Conservation (phyloP, 169 alveolate genomes). For the Cystoisospora suis region DNA sequence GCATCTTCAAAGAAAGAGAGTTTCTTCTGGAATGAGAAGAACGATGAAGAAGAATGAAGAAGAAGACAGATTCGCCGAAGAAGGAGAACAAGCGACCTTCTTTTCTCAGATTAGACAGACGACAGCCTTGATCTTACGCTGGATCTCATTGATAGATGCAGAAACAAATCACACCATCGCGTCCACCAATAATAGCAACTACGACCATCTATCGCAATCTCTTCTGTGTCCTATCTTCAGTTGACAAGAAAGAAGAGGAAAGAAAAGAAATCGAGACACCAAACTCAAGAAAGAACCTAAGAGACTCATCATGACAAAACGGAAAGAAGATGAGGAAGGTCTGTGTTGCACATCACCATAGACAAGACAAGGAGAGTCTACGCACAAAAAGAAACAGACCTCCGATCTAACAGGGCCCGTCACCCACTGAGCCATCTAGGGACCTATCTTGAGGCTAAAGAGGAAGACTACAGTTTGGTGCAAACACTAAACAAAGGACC, state of each 20-base stretch:
- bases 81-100: not conserved
- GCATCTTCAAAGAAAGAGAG: not conserved
- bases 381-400: no score
- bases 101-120: not conserved
- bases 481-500: no score
- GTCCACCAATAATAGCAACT: not conserved
- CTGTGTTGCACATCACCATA: no score
- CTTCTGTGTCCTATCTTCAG: not conserved
- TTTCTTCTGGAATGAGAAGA: not conserved
- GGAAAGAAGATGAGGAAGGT: no score
- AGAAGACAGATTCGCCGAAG: not conserved
- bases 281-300: no score
- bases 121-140: not conserved
- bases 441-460: no score
- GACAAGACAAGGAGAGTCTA: no score
- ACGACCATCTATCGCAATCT: not conserved
- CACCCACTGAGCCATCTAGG: no score
- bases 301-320: no score
- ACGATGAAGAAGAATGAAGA: not conserved
- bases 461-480: no score
- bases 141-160: not conserved
- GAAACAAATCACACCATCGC: not conserved
- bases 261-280: not conserved
- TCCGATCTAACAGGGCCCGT: no score
- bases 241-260: not conserved